Base-by-base conservation (phyloP, 805 yeast species). In the Pichia pseudocactophila region DNA sequence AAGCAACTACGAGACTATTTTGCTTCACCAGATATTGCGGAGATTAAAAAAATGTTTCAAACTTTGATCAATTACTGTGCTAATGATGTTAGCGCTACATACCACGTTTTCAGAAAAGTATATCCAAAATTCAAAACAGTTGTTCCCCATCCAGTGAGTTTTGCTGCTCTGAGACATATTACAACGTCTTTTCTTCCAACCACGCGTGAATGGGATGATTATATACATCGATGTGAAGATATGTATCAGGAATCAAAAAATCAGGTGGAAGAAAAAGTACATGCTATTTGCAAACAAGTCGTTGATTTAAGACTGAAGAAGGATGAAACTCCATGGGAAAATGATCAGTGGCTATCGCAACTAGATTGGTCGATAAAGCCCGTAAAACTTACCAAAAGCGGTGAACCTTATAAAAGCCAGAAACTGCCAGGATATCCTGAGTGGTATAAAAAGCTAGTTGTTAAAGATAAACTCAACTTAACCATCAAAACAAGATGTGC, bases 71-170 rank as follows among this genome's bases (percentile, higher is more conserved):
- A 63, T 31, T 92, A 94, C 64, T 94, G 98, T 70, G 87, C 96
- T 1, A 63, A 61, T 5, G 99, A 92, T 64, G 96, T 88, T 0
- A 64, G 65, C 7, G 80, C 81, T 1, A 92, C 98, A 0, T 81
- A 72, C 52, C 64, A 65, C 45, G 86, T 90, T 2, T 80, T 80
- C 49, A 66, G 70, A 44, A 76, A 76, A 45, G 74, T 88, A 0
- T 75, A 79, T 27, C 96, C 96, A 1, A 63, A 66, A 30, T 92
- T 85, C 54, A 59, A 73, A 22, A 53, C 66, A 27, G 72, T 76
- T 39, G 78, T 89, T 35, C 96, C 98, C 0, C 98, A 92, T 61
- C 97, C 98, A 0, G 95, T 90, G 2, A 84, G 95, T 13, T 82
- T 89, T 64, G 89, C 92, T 1, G 96, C 96, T 2, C 64, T 92